Evolutionary conservation across 2,329 filamentous ascomycete genomes (phyloP).

Genomic region (Botrytis aclada): DNA sequence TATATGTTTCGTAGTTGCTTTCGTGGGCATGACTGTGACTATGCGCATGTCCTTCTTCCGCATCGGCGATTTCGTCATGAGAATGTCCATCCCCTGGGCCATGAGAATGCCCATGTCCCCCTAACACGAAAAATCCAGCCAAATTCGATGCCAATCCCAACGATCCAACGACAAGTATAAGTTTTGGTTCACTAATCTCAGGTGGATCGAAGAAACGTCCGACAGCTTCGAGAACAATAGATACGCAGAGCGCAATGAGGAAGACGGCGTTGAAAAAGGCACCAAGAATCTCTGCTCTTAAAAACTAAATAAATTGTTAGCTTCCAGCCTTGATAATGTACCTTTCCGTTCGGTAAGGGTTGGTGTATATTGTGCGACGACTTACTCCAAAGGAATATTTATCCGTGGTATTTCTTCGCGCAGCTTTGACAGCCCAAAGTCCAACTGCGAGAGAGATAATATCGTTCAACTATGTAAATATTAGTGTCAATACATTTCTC

Average conservation of each 20-base stretch:
- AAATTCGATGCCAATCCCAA: slow-evolving; percentile 86
- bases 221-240: slow-evolving; percentile 92
- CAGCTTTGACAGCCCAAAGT: slow-evolving; percentile 90
- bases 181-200: slow-evolving; percentile 75
- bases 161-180: slow-evolving; percentile 87
- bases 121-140: slow-evolving; percentile 83
- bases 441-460: slow-evolving; percentile 91
- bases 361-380: slow-evolving; percentile 24
- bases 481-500: slow-evolving; percentile 23
- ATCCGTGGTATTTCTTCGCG: slow-evolving; percentile 79
- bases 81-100: slow-evolving; percentile 54
- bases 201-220: slow-evolving; percentile 90
- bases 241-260: slow-evolving; percentile 90
- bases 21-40: slow-evolving; percentile 46
- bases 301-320: slow-evolving; percentile 59
- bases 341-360: slow-evolving; percentile 18
- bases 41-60: slow-evolving; percentile 39
- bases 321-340: slow-evolving; percentile 26
- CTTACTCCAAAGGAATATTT: slow-evolving; percentile 92
- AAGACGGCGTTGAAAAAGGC: slow-evolving; percentile 98
- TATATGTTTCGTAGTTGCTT: not conserved
- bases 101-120: slow-evolving; percentile 86
- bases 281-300: slow-evolving; percentile 93
- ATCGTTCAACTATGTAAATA: slow-evolving; percentile 74
- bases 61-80: slow-evolving; percentile 37